phyloP scores from a whole-genome alignment of 2,329 filamentous ascomycete genomes.

The Ambrosiella xylebori region DNA sequence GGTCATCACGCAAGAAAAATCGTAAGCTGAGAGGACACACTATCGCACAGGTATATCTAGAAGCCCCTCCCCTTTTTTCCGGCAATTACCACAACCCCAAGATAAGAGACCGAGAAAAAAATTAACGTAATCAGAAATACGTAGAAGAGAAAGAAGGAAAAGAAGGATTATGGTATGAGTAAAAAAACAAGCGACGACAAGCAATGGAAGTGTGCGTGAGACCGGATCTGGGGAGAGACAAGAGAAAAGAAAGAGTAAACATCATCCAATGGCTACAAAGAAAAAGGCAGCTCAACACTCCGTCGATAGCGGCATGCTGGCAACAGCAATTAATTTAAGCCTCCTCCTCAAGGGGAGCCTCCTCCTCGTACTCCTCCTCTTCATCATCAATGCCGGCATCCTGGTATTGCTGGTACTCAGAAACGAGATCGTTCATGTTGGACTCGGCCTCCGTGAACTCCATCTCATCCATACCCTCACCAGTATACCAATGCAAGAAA shows the following conservation, averaged over 20 bases:
- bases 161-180: conserved; percentile 14
- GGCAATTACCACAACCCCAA: conserved; percentile 16
- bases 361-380: conserved; percentile 89
- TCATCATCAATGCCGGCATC: conserved; percentile 94
- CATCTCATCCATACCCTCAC: conserved; percentile 99
- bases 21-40: conserved; percentile 12
- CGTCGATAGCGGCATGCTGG: neutral
- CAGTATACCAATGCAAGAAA: conserved; percentile 99
- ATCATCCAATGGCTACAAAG: conserved; percentile 10
- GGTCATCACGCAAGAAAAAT: conserved; percentile 13
- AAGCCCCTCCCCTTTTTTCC: conserved; percentile 17
- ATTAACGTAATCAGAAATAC: conserved; percentile 9
- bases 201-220: neutral
- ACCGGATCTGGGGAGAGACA: neutral
- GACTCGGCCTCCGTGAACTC: conserved; percentile 99
- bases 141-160: conserved; percentile 7
- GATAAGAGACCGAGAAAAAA: conserved; percentile 14
- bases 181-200: conserved; percentile 12
- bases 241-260: conserved; percentile 8
- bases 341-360: conserved; percentile 60
- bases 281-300: conserved; percentile 6
- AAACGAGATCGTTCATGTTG: conserved; percentile 99
- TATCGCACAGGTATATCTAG: conserved; percentile 23
- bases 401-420: conserved; percentile 99
- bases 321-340: conserved; percentile 22